Percentiles rank a stretch among this genome's conserved stretches.
Evolutionary conservation across 2,329 filamentous ascomycete species (phyloP).

Genomic region (Fusarium sp.): DNA sequence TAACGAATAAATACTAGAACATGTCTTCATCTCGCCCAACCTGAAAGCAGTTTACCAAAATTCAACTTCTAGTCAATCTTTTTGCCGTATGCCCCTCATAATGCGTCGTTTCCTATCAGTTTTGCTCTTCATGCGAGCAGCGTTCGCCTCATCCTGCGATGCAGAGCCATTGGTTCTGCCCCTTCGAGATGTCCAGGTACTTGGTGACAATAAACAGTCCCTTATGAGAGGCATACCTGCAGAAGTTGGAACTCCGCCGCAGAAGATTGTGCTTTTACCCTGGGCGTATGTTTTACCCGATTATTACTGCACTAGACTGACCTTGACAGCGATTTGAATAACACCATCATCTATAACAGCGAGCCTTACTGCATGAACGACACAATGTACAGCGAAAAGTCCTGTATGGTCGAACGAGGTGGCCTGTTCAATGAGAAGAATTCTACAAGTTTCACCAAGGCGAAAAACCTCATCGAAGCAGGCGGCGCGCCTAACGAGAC

Average conservation of each 20-base stretch:
- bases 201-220: conserved; percentile 39
- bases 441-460: conserved; percentile 26
- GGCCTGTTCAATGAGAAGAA: conserved; percentile 32
- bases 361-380: conserved; percentile 44
- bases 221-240: conserved; percentile 46
- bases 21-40: neutral
- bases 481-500: conserved; percentile 35
- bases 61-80: neutral
- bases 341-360: conserved; percentile 50
- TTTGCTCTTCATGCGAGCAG: neutral
- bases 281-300: conserved; percentile 45
- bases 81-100: neutral
- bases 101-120: conserved; percentile 14
- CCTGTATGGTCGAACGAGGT: conserved; percentile 45
- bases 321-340: conserved; percentile 49
- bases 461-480: conserved; percentile 25
- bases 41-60: neutral
- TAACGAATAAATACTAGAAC: neutral
- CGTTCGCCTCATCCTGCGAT: conserved; percentile 24
- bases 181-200: conserved; percentile 41
- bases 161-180: conserved; percentile 23
- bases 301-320: neutral
- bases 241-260: conserved; percentile 43
- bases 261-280: conserved; percentile 47
- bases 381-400: conserved; percentile 45